phyloP scores from a whole-genome alignment of 1,139 yeast genomes.

The Hansenula lynferdii region DNA sequence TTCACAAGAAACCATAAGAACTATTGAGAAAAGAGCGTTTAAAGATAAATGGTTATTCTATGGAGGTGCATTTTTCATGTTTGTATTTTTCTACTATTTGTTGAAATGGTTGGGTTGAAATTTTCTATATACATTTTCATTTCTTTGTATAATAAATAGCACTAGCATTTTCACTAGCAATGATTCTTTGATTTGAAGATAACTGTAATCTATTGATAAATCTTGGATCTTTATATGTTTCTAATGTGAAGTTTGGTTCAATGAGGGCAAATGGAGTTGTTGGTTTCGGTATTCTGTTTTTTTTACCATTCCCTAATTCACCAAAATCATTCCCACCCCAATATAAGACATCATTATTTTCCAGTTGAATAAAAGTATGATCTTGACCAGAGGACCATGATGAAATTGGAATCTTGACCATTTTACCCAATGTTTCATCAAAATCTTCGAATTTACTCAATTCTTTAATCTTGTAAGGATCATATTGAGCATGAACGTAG shows the following conservation, averaged over 20 bases:
- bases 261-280: slow-evolving; percentile 46
- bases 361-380: slow-evolving; percentile 60
- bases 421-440: slow-evolving; percentile 27
- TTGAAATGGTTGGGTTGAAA: slow-evolving; percentile 50
- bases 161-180: slow-evolving; percentile 58
- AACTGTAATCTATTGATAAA: slow-evolving; percentile 41
- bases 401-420: slow-evolving; percentile 38
- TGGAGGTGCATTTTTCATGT: slow-evolving; percentile 60
- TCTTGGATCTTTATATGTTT: slow-evolving; percentile 32
- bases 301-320: slow-evolving; percentile 81
- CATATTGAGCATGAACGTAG: slow-evolving; percentile 66
- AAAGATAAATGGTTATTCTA: slow-evolving; percentile 89
- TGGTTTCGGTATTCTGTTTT: slow-evolving; percentile 56
- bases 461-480: slow-evolving; percentile 58
- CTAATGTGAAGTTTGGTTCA: slow-evolving; percentile 40
- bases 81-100: slow-evolving; percentile 68
- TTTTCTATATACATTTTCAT: slow-evolving; percentile 3
- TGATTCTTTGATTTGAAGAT: slow-evolving; percentile 48
- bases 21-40: slow-evolving; percentile 78
- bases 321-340: slow-evolving; percentile 87
- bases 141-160: slow-evolving; percentile 52
- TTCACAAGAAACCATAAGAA: slow-evolving; percentile 77
- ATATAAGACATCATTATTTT: slow-evolving; percentile 58
- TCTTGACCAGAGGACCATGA: slow-evolving; percentile 58
- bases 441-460: slow-evolving; percentile 41